Evolutionary conservation across 2,329 filamentous ascomycete genomes (phyloP).

Genomic region (Diatrype stigma): DNA sequence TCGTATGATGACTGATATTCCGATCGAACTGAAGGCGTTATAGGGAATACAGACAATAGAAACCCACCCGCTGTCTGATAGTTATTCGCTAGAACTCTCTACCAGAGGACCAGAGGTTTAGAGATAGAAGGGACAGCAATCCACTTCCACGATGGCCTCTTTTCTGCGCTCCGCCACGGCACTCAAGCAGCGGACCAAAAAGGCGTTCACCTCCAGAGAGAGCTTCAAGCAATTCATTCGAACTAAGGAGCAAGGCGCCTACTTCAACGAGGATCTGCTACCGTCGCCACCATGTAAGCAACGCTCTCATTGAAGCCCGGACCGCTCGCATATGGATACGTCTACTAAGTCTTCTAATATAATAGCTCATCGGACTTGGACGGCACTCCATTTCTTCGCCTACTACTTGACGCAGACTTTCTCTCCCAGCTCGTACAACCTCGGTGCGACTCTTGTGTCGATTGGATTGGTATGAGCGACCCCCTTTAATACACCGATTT

Average conservation of each 20-base stretch:
- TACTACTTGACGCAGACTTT: conserved; percentile 31
- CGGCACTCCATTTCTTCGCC: conserved; percentile 25
- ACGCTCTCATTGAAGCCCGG: too few species aligned
- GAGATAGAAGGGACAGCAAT: too few species aligned
- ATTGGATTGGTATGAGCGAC: conserved; percentile 21
- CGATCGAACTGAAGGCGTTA: too few species aligned
- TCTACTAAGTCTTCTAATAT: not conserved
- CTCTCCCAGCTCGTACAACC: conserved; percentile 30
- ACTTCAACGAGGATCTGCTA: conserved; percentile 22
- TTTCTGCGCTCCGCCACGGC: too few species aligned
- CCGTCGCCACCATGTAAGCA: conserved; percentile 14
- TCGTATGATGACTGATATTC: too few species aligned
- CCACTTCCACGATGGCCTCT: too few species aligned
- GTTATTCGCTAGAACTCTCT: too few species aligned
- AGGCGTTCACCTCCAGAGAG: conserved; percentile 9
- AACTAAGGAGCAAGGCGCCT: conserved; percentile 10
- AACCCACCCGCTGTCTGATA: too few species aligned
- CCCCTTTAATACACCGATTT: too few species aligned
- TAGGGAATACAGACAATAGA: too few species aligned
- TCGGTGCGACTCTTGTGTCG: conserved; percentile 25
- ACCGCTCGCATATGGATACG: not conserved
- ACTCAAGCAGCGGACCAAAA: not conserved
- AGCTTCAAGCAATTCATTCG: conserved; percentile 10
- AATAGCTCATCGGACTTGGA: conserved; percentile 17
- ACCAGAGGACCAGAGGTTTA: too few species aligned